phyloP scores from a whole-genome alignment of 1,284 basidiomycete species.

The Rhizoctonia solani region DNA sequence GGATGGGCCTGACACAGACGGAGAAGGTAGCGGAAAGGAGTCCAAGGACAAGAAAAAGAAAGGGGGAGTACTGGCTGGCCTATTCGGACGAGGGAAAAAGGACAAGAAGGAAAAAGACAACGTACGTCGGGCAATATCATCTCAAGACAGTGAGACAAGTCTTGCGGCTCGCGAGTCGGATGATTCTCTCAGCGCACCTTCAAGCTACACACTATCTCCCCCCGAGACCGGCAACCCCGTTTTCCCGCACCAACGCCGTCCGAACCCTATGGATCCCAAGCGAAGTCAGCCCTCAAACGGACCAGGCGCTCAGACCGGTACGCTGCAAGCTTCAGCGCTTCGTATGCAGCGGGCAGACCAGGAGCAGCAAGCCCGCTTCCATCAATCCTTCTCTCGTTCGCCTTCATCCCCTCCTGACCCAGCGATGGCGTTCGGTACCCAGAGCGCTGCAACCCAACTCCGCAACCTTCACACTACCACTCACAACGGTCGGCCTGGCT shows the following conservation, averaged over 20 bases:
- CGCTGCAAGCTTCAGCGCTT: constrained; percentile 45
- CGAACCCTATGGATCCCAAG: constrained; percentile 16
- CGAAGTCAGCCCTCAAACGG: constrained; percentile 10
- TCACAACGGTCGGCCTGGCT: constrained; percentile 48
- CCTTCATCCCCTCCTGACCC: constrained; percentile 74
- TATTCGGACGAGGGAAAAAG: constrained; percentile 73
- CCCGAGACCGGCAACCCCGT: constrained; percentile 33
- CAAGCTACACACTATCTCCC: constrained; percentile 35
- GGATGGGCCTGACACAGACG: constrained; percentile 46
- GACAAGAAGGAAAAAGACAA: constrained; percentile 76
- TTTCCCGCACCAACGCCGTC: constrained; percentile 21
- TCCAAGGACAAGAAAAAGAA: constrained; percentile 71
- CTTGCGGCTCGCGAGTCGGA: constrained; percentile 43
- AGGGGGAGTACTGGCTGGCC: constrained; percentile 64
- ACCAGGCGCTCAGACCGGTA: constrained; percentile 43
- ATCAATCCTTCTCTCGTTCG: constrained; percentile 82
- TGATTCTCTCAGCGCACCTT: constrained; percentile 38
- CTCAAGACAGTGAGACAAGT: constrained; percentile 20
- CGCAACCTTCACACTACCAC: constrained; percentile 42
- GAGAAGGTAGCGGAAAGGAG: constrained; percentile 52
- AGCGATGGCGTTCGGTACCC: constrained; percentile 64
- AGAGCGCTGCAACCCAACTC: constrained; percentile 59
- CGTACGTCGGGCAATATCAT: constrained; percentile 49
- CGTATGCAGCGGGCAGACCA: constrained; percentile 84
- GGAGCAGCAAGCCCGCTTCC: constrained; percentile 85